A percentile compares a stretch with the other conserved stretches of the same genome.
These are phyloP conservation scores for Lentithecium fluviatile DNA, from an alignment of 495 filamentous ascomycete genomes.

Conservation along the genomic window DNA sequence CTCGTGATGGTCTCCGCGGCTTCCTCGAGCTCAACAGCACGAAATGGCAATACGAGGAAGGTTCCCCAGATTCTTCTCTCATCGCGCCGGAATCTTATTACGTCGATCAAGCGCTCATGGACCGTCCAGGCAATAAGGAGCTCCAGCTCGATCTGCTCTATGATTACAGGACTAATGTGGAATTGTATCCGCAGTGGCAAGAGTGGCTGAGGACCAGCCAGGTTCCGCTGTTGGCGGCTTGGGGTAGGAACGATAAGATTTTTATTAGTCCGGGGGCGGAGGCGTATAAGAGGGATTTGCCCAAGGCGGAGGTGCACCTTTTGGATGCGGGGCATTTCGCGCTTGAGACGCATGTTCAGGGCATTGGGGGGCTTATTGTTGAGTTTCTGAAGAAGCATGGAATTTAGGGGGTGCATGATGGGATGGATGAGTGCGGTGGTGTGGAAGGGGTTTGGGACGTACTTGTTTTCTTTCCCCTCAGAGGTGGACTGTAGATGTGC, in stretches of 20 bases:
- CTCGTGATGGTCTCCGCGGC: slow-evolving; percentile 44
- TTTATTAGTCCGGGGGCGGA: slow-evolving; percentile 60
- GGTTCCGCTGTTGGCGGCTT: slow-evolving; percentile 58
- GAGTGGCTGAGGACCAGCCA: slow-evolving; percentile 54
- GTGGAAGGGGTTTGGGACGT: not conserved
- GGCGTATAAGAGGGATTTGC: slow-evolving; percentile 58
- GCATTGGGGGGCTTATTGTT: slow-evolving; percentile 49
- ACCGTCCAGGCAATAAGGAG: slow-evolving; percentile 52
- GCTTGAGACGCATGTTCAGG: slow-evolving; percentile 53
- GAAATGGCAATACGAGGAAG: slow-evolving; percentile 56
- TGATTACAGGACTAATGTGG: slow-evolving; percentile 57
- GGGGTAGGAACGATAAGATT: slow-evolving; percentile 61
- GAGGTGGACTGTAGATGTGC: too few relatives aligned
- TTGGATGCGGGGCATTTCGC: slow-evolving; percentile 66
- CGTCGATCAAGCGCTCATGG: slow-evolving; percentile 54
- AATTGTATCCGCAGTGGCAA: slow-evolving; percentile 60
- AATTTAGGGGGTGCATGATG: not conserved
- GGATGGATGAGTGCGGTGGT: not conserved
- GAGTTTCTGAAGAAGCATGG: slow-evolving; percentile 35
- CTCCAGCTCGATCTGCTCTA: slow-evolving; percentile 59
- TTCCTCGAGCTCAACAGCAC: slow-evolving; percentile 52
- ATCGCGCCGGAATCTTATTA: slow-evolving; percentile 54
- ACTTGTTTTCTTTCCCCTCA: too few relatives aligned
- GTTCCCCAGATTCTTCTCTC: slow-evolving; percentile 38
- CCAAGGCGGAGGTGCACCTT: slow-evolving; percentile 51